phyloP scores from a whole-genome alignment of 179 eudicot genomes.

The Corrigiola litoralis region DNA sequence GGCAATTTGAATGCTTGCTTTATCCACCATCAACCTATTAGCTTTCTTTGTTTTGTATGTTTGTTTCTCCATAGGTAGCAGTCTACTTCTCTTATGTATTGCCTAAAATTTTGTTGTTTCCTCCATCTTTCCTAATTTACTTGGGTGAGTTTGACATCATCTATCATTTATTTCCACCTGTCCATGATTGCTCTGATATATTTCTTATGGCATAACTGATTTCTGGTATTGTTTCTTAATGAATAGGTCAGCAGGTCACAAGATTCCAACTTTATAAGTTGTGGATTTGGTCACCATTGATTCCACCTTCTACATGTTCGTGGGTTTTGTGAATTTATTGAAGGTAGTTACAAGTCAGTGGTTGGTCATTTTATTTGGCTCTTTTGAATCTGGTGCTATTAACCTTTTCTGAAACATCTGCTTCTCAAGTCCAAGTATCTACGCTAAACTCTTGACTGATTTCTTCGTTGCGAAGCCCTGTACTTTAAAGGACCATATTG shows the following conservation, averaged over 20 bases:
- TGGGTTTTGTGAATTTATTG: conserved; percentile 25
- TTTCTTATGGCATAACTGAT: conserved; percentile 41
- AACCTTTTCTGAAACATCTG: conserved; percentile 21
- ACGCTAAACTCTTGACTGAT: conserved; percentile 14
- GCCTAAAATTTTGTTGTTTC: not conserved
- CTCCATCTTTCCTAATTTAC: conserved; percentile 22
- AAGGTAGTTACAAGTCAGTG: conserved; percentile 24
- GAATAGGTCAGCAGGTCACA: conserved; percentile 49
- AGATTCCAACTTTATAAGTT: conserved; percentile 34
- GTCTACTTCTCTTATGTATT: conserved; percentile 25
- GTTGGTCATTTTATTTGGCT: conserved; percentile 15
- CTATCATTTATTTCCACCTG: conserved; percentile 17
- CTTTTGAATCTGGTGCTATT: conserved; percentile 18
- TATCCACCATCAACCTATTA: conserved; percentile 39
- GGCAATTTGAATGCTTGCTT: conserved; percentile 30
- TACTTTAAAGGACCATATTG: not conserved
- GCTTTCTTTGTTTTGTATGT: conserved; percentile 35
- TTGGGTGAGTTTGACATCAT: conserved; percentile 20
- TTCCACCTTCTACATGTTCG: conserved; percentile 19
- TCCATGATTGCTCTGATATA: conserved; percentile 43
- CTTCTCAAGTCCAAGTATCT: conserved; percentile 10
- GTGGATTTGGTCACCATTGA: conserved; percentile 26
- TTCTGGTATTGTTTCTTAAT: conserved; percentile 31
- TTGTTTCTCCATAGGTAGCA: conserved; percentile 37
- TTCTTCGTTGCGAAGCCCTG: conserved; percentile 9